Conservation (phyloP, 2,329 filamentous ascomycete species). For the Fusarium pininemorale region DNA sequence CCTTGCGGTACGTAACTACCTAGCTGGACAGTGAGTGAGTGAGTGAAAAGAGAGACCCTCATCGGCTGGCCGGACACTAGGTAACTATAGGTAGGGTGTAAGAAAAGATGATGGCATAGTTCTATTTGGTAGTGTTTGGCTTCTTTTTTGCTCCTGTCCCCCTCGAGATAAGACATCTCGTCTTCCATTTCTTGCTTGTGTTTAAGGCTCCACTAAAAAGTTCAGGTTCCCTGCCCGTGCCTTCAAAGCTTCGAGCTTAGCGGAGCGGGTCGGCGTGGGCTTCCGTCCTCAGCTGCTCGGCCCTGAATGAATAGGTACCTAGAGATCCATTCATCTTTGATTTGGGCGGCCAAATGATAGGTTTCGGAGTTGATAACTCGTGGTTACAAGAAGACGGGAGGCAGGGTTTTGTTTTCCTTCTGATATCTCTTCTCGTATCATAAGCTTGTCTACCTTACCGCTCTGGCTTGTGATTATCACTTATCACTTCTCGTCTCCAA, state of each 20-base stretch:
- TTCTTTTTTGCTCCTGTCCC: constrained; percentile 17
- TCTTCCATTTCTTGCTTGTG: constrained; percentile 30
- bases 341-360: constrained; percentile 19
- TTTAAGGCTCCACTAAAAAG: constrained; percentile 36
- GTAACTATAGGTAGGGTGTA: constrained; percentile 16
- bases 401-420: background rate
- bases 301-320: constrained; percentile 2
- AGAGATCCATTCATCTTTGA: background rate
- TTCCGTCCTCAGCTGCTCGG: constrained; percentile 24
- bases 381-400: background rate
- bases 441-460: background rate
- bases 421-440: background rate
- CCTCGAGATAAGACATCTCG: constrained; percentile 30
- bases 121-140: background rate
- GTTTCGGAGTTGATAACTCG: background rate
- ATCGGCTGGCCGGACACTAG: constrained; percentile 31
- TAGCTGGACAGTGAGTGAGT: background rate
- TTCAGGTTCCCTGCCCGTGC: constrained; percentile 22
- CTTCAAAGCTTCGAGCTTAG: constrained; percentile 16
- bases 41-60: constrained; percentile 5
- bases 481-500: constrained; percentile 22
- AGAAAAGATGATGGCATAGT: constrained; percentile 15
- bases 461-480: background rate
- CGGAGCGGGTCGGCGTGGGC: constrained; percentile 34
- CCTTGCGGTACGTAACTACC: constrained; percentile 36